These are phyloP conservation scores for Jacaranda mimosifolia DNA, from an alignment of 257 asterid species.

Conservation along the genomic window DNA sequence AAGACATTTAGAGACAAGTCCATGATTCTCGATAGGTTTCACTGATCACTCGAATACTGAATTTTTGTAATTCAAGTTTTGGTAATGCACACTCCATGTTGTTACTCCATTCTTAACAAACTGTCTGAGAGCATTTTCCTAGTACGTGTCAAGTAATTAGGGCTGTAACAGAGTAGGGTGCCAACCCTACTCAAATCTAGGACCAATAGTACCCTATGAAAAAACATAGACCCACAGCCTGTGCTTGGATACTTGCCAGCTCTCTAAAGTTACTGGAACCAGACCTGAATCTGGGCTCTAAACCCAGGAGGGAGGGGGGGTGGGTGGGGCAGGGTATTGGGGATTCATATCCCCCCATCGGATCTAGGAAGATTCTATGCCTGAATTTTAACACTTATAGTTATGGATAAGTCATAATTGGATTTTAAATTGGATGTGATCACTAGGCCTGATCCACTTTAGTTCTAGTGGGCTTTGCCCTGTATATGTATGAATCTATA, in stretches of 20 bases:
- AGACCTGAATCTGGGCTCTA: background rate
- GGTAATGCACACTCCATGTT: background rate
- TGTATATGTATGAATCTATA: background rate
- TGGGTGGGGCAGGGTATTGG: too few relatives aligned
- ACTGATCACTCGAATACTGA: background rate
- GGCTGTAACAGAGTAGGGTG: background rate
- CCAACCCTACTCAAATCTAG: background rate
- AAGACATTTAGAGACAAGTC: background rate
- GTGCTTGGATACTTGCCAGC: too few relatives aligned
- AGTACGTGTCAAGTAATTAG: background rate
- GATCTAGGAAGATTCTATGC: background rate
- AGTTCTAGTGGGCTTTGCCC: background rate
- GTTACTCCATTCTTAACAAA: background rate
- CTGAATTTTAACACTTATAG: constrained; percentile 3
- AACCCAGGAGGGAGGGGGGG: too few relatives aligned
- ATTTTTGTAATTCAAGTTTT: background rate
- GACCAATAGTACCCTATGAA: background rate
- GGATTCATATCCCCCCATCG: background rate
- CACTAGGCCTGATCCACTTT: background rate
- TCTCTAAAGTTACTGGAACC: background rate
- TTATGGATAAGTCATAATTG: background rate
- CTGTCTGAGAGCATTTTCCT: background rate
- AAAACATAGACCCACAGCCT: too few relatives aligned
- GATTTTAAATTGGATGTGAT: background rate
- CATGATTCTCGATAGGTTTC: background rate